Evolutionary conservation across 345 rosid species (phyloP), one percentile per base, ranked within the genome.

Genomic region (Linum lewisii): DNA sequence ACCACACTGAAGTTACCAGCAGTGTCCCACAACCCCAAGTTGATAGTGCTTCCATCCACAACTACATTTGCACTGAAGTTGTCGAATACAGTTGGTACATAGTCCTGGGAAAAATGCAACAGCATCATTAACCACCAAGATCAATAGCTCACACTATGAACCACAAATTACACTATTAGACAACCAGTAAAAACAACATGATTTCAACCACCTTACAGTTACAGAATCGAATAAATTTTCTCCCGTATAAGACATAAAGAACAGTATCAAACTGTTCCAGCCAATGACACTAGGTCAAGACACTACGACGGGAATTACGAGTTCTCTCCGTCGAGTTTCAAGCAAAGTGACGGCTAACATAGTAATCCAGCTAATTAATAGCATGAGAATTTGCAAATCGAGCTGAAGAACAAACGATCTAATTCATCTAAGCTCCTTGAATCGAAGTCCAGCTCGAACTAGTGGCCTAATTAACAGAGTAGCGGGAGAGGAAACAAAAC

Each of bases 21-120:
- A 72, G 99, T 86, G 77, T 93, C 99, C 99, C 99, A 93, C 64
- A 89, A 74, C 22, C 95, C 97, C 67, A 93, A 82, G 70, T 93
- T 93, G 6, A 93, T 87, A 18, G 95, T 89, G 67, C 64, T 68
- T 47, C 99, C 95, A 36, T 93, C 84, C 68, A 93, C 99, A 19
- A 85, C 91, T 51, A 86, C 95, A 81, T 89, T 89, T 10, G 99
- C 95, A 65, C 97, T 93, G 79, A 93, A 93, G 75, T 93, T 93
- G 74, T 89, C 99, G 54, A 87, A 89, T 42, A 89, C 97, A 19
- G 97, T 89, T 0, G 95, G 97, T 61, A 93, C 97, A 64, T 93
- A 89, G 64, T 89, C 94, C 95, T 88, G 90, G 47, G 59, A 72
- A 23, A 23, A 61, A 42, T 42, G 13, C 47, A 42, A 5, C 9